Base-by-base conservation (phyloP, 2,329 filamentous ascomycete genomes). In the Dactylellina cionopaga region DNA sequence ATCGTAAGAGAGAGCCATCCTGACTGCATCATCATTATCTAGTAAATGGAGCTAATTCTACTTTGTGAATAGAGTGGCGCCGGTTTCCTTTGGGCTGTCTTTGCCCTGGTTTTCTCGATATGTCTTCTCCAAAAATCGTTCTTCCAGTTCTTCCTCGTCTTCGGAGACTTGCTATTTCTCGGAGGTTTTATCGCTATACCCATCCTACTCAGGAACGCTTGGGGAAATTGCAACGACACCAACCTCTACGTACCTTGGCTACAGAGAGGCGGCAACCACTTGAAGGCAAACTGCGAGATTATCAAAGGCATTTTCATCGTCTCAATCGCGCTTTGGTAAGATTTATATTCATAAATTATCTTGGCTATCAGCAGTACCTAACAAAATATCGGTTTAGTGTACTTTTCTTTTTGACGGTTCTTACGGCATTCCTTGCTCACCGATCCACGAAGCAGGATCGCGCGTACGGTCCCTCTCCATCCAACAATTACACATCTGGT, bases 111-210 rank as follows among this genome's bases (percentile, higher is more conserved):
- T 9, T 44, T 75, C 31, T 72, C 65, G 6, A 69, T 74, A 13
- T 75, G 72, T 17, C 63, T 76, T 27, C 72, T 75, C 4, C 74
- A 75, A 37, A 75, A 66, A 27, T 71, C 72, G n/a, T 73, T 75
- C 56, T 75, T 74, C 52, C 69, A 68, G 22, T 59, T 76, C 41
- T 58, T 75, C 44, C 56, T 54, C 7, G 19, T 75, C 37, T 5
- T 74, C 10, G 59, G 66, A 11, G 74, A 75, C 43, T 33, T 74
- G 2, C 22, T 75, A 31, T 59, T 75, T 33, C 31, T 71, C 17
- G 75, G 74, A 1, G 74, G 75, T 19, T 75, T 75, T 54, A 68
- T 75, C 15, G 73, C 69, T 5, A 49, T 75, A 17, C 51, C 73
- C 9, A 52, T 76, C 22, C 70, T 76, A 1, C 60, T 76, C 15